phyloP scores from a whole-genome alignment of 129 eudicot genomes.

The Chrysanthemum makinoi region DNA sequence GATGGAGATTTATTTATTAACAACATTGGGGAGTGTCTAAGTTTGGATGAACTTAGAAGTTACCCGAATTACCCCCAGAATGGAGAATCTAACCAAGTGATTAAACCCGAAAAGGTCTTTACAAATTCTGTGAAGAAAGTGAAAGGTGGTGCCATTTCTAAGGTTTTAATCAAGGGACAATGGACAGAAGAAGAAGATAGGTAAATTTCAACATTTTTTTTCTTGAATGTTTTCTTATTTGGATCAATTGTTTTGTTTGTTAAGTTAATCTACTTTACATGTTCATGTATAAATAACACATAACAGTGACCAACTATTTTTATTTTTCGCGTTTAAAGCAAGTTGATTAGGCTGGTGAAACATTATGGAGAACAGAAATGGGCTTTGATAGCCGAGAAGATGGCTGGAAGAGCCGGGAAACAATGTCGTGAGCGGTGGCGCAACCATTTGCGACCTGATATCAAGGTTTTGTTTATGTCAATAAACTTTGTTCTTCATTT shows the following conservation, averaged over 20 bases:
- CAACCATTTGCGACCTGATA: conserved; percentile 70
- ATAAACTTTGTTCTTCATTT: background rate
- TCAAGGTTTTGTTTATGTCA: conserved; percentile 46
- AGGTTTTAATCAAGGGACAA: conserved; percentile 59
- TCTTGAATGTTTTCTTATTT: background rate
- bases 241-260: background rate
- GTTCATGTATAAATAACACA: background rate
- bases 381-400: conserved; percentile 52
- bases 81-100: conserved; percentile 1
- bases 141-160: conserved; percentile 27
- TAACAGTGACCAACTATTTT: background rate
- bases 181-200: conserved; percentile 80
- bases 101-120: background rate
- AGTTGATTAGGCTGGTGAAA: conserved; percentile 45
- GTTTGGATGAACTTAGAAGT: conserved; percentile 14
- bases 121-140: conserved; percentile 17
- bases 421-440: conserved; percentile 83
- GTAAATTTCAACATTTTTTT: conserved; percentile 18
- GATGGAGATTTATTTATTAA: conserved; percentile 12
- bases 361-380: conserved; percentile 58
- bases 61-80: conserved; percentile 21
- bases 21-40: conserved; percentile 21
- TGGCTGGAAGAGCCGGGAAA: conserved; percentile 63
- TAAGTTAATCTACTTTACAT: background rate
- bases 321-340: conserved; percentile 27